Evolutionary conservation across 1,284 basidiomycete genomes (phyloP).

Genomic region (Wolfiporia cocos): DNA sequence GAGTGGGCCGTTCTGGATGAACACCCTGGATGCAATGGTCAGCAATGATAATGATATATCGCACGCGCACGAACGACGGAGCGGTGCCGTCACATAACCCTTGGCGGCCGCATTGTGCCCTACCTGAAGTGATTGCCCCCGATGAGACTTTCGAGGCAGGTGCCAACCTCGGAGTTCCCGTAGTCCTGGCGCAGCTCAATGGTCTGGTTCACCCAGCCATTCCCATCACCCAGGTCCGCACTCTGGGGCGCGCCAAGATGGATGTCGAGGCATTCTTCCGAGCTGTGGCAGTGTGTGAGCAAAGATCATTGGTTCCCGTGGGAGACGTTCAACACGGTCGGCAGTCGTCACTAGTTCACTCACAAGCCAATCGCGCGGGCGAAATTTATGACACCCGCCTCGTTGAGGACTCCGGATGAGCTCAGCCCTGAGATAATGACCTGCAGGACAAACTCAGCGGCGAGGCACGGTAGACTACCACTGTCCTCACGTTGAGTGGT

Average conservation of each 20-base stretch:
- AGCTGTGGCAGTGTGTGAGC: constrained; percentile 32
- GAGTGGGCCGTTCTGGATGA: constrained; percentile 63
- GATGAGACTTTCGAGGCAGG: constrained; percentile 55
- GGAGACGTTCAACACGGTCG: not conserved
- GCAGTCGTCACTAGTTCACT: not conserved
- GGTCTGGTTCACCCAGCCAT: constrained; percentile 55
- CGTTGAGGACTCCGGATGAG: constrained; percentile 62
- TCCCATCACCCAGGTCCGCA: constrained; percentile 68
- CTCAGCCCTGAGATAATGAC: constrained; percentile 58
- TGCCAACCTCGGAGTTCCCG: constrained; percentile 48
- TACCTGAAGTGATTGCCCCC: constrained; percentile 67
- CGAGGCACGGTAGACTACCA: not conserved
- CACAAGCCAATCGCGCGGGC: constrained; percentile 25
- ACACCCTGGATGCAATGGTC: constrained; percentile 42
- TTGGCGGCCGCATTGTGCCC: no score
- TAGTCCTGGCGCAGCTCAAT: constrained; percentile 66
- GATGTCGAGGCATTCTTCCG: constrained; percentile 67
- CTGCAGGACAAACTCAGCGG: constrained; percentile 26
- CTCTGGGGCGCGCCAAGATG: constrained; percentile 58
- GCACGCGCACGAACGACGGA: no score
- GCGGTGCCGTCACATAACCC: no score
- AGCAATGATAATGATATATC: not conserved
- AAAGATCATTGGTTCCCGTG: not conserved
- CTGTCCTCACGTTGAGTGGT: constrained; percentile 52
- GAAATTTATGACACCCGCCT: constrained; percentile 52